These are phyloP conservation scores for Beauveria pseudobassiana DNA, from an alignment of 2,329 filamentous ascomycete species.

Conservation along the genomic window DNA sequence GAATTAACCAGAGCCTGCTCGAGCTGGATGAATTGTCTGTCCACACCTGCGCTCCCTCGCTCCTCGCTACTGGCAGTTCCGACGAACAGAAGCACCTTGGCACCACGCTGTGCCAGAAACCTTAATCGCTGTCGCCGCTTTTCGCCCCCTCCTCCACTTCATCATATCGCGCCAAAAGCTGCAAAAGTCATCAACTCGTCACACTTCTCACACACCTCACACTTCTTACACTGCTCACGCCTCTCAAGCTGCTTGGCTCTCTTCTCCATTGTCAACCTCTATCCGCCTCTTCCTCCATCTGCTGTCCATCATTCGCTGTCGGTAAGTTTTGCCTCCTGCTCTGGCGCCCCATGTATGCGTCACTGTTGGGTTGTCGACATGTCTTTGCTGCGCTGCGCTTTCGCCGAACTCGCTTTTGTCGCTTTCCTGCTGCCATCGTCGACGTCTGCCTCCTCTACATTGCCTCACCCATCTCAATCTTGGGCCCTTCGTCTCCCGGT, in stretches of 20 bases:
- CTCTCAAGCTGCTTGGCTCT: slow-evolving; percentile 1
- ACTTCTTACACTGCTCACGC: background rate
- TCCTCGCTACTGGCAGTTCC: slow-evolving; percentile 1
- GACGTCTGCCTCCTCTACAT: background rate
- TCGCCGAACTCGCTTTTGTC: background rate
- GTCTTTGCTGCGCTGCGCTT: background rate
- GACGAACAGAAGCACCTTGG: background rate
- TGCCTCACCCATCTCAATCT: background rate
- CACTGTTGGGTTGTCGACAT: background rate
- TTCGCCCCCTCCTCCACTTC: slow-evolving; percentile 10
- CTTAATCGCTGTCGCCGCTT: slow-evolving; percentile 12
- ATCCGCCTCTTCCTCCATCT: background rate
- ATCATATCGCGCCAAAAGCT: slow-evolving; percentile 10
- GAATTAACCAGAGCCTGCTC: background rate
- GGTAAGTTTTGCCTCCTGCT: background rate
- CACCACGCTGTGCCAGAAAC: slow-evolving; percentile 5
- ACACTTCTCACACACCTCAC: slow-evolving; percentile 10
- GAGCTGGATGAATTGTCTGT: background rate
- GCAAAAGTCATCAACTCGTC: slow-evolving; percentile 8
- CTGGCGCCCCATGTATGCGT: background rate
- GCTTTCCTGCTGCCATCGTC: background rate
- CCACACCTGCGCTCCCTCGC: background rate
- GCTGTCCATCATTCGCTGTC: background rate
- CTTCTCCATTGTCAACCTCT: slow-evolving; percentile 4
- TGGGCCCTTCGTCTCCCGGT: background rate